Evolutionary conservation across 1,284 basidiomycete species (phyloP).

Genomic region (Xanthoconium separans): DNA sequence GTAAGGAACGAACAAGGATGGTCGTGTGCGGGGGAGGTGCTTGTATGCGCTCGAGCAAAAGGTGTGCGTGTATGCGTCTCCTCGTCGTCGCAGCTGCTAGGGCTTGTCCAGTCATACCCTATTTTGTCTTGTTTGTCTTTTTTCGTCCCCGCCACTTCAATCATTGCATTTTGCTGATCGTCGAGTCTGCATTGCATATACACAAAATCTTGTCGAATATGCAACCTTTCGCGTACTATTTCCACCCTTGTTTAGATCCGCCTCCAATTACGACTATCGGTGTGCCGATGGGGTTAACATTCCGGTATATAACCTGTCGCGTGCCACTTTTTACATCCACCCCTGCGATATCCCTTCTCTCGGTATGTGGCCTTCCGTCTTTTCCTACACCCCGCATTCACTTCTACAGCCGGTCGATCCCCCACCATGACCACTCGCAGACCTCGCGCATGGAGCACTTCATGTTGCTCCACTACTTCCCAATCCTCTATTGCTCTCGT

Average conservation of each 20-base stretch:
- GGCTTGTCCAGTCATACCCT: constrained; percentile 11
- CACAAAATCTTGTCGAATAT: too few relatives aligned
- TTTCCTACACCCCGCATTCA: not conserved
- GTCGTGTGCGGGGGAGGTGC: constrained; percentile 3
- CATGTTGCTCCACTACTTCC: constrained; percentile 27
- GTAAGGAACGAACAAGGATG: constrained; percentile 1
- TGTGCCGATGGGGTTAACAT: constrained; percentile 8
- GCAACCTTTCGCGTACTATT: constrained; percentile 13
- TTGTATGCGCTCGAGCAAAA: constrained; percentile 11
- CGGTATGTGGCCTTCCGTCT: not conserved
- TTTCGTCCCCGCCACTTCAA: constrained; percentile 6
- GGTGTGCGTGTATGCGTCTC: constrained; percentile 13
- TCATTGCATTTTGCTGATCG: too few relatives aligned
- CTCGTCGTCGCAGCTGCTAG: constrained; percentile 11
- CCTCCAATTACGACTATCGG: constrained; percentile 15
- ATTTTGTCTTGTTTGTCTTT: constrained; percentile 37
- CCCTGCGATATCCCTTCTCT: not conserved
- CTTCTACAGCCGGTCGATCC: not conserved
- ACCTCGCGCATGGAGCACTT: constrained; percentile 23
- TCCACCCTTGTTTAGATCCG: constrained; percentile 5
- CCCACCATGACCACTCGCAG: constrained; percentile 5
- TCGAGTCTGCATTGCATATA: too few relatives aligned
- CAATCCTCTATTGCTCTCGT: constrained; percentile 33
- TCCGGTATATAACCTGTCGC: constrained; percentile 30
- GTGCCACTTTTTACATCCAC: constrained; percentile 18